Evolutionary conservation across 2,329 filamentous ascomycete genomes (phyloP), one percentile per base, ranked within the genome.

Genomic region (Trichophyton mentagrophytes): DNA sequence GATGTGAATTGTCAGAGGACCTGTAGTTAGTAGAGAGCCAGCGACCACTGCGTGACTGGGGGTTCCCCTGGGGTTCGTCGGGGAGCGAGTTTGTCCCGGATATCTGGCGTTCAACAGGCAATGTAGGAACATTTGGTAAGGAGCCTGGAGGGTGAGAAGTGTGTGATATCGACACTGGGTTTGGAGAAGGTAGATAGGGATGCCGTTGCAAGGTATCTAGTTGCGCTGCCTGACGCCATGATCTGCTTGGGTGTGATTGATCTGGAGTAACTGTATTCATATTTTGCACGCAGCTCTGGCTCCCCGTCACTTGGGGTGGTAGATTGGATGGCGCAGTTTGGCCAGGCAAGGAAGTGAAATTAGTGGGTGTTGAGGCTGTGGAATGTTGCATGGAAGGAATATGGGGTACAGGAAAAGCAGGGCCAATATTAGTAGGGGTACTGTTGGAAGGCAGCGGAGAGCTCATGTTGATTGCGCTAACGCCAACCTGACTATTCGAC

Each of bases 51-150:
- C 36, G 47, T 15, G 49, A 13, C 44, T 22, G 44, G 11, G 49
- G 1, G 25, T 27, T 30, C 13, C 15, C 22, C 2, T 17, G 38
- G 62, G 66, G 13, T 69, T 40, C 15, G 63, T 61, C 22, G 60
- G 27, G 65, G 36, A 44, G 56, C 38, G 33, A 65, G 61, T n/a
- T 63, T 58, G 56, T 53, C 44, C 2, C 61, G 61, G 17, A 61
- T 63, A 40, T 25, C 30, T 44, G 55, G 55, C 55, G 30, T 27
- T 57, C 13, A 40, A 42, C 20, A 38, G 30, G 55, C n/a, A 25
- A 25, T 13, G 27, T 22, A 15, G 55, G 55, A 17, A 57, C 33
- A 27, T 33, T 27, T 27, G 55, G 55, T 38, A 42, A 17, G n/a
- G 25, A 3, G 11, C n/a, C 25, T 33, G 3, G 22, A 17, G 22